Evolutionary conservation across 1,139 yeast species (phyloP), one percentile per base, ranked within the genome.

Genomic region (Protomyces gravidus): DNA sequence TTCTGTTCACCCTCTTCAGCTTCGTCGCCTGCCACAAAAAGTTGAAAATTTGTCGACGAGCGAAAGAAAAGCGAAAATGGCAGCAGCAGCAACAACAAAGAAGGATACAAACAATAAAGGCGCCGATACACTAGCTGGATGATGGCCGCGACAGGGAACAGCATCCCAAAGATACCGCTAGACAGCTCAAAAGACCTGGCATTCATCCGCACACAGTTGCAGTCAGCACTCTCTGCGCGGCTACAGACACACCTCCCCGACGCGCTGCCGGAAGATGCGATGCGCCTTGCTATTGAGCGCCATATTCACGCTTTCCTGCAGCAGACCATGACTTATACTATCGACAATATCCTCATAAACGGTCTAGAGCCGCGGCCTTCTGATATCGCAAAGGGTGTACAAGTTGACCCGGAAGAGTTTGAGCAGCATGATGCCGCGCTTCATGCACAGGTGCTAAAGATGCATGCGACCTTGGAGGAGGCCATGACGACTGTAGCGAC

Each of bases 331-430:
- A 42, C 47, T 21, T 30, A 32, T 19, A 46, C 58, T 26, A 19
- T 33, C n/a, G 15, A 27, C 17, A 53, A 53, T 32, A 28, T 53
- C 27, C 25, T 45, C 32, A 53, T 53, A 36, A 53, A 53, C 21
- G 58, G 58, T 13, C 21, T 53, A 15, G 50, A 40, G 30, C 58
- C 58, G 4, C 51, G 45, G 6, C 58, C 58, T 23, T 28, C 45
- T 25, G 51, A 53, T 46, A 46, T 53, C 25, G 58, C 58, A 27
- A 53, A 53, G 27, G 58, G 58, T 39, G 51, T 53, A 5, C 58
- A 53, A 26, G 51, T 53, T 46, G 49, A 42, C 28, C 33, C 27
- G 13, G 51, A 42, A 7, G 58, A 53, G 21, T 53, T 45, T 45
- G 58, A 53, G 36, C 23, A 45, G 47, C 45, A 45, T n/a, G 50